Percentiles rank a stretch among this genome's conserved stretches.
phyloP scores from a whole-genome alignment of 345 rosid species.

The Arabidopsis arenosa region DNA sequence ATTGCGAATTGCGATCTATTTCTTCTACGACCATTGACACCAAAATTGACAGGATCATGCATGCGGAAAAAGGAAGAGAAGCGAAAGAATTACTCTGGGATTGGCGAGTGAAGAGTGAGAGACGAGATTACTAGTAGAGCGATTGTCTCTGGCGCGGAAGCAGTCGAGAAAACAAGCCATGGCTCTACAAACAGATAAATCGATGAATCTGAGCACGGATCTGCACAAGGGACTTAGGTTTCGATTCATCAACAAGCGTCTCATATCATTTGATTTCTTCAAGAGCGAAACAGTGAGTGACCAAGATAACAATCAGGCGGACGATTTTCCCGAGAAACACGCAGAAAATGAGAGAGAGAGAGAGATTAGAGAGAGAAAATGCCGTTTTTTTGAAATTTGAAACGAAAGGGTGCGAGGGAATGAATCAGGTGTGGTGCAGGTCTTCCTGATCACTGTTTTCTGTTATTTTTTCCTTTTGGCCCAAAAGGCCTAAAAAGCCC shows the following conservation, averaged over 20 bases:
- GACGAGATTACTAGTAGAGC: constrained; percentile 45
- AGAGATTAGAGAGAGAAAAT: neutral
- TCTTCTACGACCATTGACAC: constrained; percentile 16
- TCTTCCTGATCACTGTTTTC: neutral
- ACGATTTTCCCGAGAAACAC: constrained; percentile 41
- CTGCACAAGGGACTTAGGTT: constrained; percentile 45
- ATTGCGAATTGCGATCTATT: neutral
- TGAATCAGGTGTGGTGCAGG: constrained; percentile 32
- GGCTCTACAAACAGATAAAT: constrained; percentile 44
- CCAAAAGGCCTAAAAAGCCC: constrained; percentile 14
- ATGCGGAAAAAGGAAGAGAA: neutral
- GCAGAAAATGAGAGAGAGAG: constrained; percentile 22
- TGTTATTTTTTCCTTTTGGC: neutral
- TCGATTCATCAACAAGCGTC: constrained; percentile 50
- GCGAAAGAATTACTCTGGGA: constrained; percentile 46
- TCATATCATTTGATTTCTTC: constrained; percentile 52
- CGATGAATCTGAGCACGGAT: constrained; percentile 46
- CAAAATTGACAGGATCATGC: constrained; percentile 20
- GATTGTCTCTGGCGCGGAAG: constrained; percentile 63
- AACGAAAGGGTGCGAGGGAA: constrained; percentile 36
- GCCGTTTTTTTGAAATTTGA: constrained; percentile 39
- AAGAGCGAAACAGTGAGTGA: neutral
- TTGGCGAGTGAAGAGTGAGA: constrained; percentile 39
- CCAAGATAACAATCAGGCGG: constrained; percentile 19
- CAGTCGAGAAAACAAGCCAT: constrained; percentile 89